These are phyloP conservation scores for Sporobolomyces phaffii DNA, from an alignment of 768 basidiomycete species.

Conservation along the genomic window DNA sequence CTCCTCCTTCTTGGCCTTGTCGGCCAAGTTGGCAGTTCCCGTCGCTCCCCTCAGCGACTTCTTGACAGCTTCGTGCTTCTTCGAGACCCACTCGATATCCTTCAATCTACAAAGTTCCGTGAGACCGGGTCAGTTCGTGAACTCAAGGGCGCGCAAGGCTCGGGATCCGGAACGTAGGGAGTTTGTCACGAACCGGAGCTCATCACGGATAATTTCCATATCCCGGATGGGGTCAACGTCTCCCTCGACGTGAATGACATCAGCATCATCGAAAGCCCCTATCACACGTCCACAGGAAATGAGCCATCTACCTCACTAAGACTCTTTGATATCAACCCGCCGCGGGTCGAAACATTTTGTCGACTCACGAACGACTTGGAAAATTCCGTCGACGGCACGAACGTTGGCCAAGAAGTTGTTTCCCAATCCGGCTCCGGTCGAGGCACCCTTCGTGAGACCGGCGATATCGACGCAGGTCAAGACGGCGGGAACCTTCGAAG, in stretches of 20 bases:
- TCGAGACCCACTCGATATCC: constrained; percentile 98
- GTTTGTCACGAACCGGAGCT: constrained; percentile 70
- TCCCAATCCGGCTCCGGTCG: constrained; percentile 94
- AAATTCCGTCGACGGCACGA: constrained; percentile 96
- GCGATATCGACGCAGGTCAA: constrained; percentile 98
- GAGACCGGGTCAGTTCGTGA: too few species aligned
- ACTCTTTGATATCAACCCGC: too few species aligned
- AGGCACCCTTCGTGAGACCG: constrained; percentile 94
- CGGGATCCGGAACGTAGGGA: too few species aligned
- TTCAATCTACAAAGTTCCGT: constrained; percentile 55
- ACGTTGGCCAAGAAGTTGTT: constrained; percentile 97
- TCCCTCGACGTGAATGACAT: constrained; percentile 97
- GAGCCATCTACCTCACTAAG: too few species aligned
- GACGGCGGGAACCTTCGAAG: constrained; percentile 79
- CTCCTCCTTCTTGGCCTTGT: constrained; percentile 95
- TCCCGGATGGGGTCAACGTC: constrained; percentile 93
- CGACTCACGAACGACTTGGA: constrained; percentile 77
- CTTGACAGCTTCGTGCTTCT: constrained; percentile 66
- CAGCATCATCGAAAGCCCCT: constrained; percentile 90
- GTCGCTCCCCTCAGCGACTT: constrained; percentile 62
- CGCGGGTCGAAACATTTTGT: too few species aligned
- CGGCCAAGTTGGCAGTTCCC: constrained; percentile 71
- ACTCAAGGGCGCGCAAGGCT: not conserved
- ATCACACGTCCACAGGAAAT: not conserved
- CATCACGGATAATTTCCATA: constrained; percentile 94